Base-by-base conservation (phyloP, 2,329 filamentous ascomycete genomes). In the Fusarium xyrophilum region DNA sequence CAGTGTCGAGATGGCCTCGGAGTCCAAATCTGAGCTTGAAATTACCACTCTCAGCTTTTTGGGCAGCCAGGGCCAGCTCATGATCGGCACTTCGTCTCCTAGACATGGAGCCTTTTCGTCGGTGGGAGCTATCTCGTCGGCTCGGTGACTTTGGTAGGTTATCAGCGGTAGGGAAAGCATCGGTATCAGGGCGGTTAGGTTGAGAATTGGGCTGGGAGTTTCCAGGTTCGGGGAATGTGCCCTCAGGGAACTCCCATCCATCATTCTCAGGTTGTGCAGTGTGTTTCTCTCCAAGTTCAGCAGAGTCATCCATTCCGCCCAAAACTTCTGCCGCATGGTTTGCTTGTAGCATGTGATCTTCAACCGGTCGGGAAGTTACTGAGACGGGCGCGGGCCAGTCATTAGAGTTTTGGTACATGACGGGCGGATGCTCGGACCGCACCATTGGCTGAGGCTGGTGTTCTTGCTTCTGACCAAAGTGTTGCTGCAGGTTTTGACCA, bases 1-100 rank as follows among this genome's bases (percentile, higher is more conserved):
- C 93, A 5, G 96, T 94, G 76, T 98, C 93, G 4, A 99, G 85
- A 78, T 99, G 96, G 3, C 96, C 96, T 53, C 95, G 87, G 7
- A 99, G 85, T 7, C 93, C 95, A 76, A 97, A 98, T 52, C 93
- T 89, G 61, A 98, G 90, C 79, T 96, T 97, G 82, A 99, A 98
- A 70, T 87, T 93, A 19, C 89, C 86, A 28, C 84, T 87, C 64
- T 97, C 94, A 32, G 72, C 79, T 75, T 89, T 92, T 57, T 88
- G 75, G 36, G 81, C 69, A 53, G 83, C 84, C 32, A 88, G 73
- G 1, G 85, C 83, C 38, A 89, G 76, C 39, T 89, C 88, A 44
- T 88, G 84, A 23, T 97, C 93, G 11, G 87, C 83, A 65, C 89
- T 92, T 68, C 89, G 85, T 71, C 92, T 85, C 56, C 91, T 85